Base-by-base conservation (phyloP, 805 yeast genomes). In the Priceomyces fermenticarens region DNA sequence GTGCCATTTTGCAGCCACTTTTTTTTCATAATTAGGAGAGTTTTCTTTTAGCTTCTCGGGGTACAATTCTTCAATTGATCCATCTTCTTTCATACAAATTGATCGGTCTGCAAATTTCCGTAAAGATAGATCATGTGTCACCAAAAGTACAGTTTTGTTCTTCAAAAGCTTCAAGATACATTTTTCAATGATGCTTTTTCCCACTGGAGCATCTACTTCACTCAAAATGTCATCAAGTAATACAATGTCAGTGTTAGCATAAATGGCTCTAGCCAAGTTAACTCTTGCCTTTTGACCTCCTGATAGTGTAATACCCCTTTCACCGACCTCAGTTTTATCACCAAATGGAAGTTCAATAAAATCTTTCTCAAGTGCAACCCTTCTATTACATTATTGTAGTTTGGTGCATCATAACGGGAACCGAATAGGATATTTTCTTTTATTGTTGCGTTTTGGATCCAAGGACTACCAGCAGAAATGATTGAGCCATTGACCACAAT, bases 241-340 rank as follows among this genome's bases (percentile, higher is more conserved):
- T 27, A 67, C 50, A 14, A 63, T 60, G 17, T 57, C 54, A 9
- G 65, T 54, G 30, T 56, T 53, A 8, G 65, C 52, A 50, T 70
- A 70, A 26, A 58, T 63, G 5, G 74, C 72, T 52, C 75, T 60
- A 14, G 75, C 75, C 54, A 70, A 60, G 49, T 62, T 67, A 38
- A 70, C 63, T 51, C 75, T 54, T 16, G 75, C 73, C 48, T 68
- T 68, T 53, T 70, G 75, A 12, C 75, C 75, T 17, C 75, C 75
- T 29, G 73, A 67, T 32, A 70, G 59, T 1, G 71, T 70, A 38
- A 69, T 57, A 41, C 75, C 75, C 43, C 71, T 57, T 52, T 70
- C 75, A 39, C 75, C 74, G 40, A 70, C 65, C 50, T 70, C 74
- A 13, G 74, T 69, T 34, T 50, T 41, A 48, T 70, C 75, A 10